Base-by-base conservation (phyloP, 2,329 filamentous ascomycete genomes). In the Moelleriella libera region DNA sequence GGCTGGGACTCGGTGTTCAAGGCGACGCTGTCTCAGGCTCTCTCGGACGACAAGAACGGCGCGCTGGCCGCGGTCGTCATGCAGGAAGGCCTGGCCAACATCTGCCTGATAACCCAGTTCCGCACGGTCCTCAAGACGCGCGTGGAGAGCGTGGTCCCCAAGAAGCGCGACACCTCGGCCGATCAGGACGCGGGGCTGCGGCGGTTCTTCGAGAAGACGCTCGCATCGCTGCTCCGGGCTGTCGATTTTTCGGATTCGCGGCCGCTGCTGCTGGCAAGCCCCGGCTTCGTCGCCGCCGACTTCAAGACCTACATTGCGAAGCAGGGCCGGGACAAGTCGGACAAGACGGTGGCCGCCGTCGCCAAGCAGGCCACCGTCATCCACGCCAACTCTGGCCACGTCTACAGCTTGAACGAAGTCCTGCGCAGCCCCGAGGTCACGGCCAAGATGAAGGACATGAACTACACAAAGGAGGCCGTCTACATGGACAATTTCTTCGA, bases 41-140 rank as follows among this genome's bases (percentile, higher is more conserved):
- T 90, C 11, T 82, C 86, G 56, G 80, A 85, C 55, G 83, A 87
- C 53, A 82, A 83, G 58, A 81, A 85, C 51, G 88, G 88, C 1
- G 84, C 90, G 51, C 75, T 94, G 14, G 87, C 88, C 48, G 90
- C 92, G 0, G 83, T 97, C 1, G 85, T 97, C 29, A 90, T 98
- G 84, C 86, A 94, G 57, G 90, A 97, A 58, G 85, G 85, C 12
- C 64, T 85, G 12, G 85, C 87, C 49, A 88, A 89, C 62, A 85
- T 92, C 53, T 90, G 85, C 63, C 72, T 89, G 28, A 84, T 92
- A 48, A 89, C 84, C 3, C 81, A 88, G 58, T 82, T 83, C 62
- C 83, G 87, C 55, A 90, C 85, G 4, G 75, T 90, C 30, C 65
- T 88, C 48, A 82, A 85, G 55, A 60, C 64, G 45, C 58, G 63